Evolutionary conservation across 768 basidiomycete genomes (phyloP), one percentile per base, ranked within the genome.

Genomic region (Termitomyces sp.): DNA sequence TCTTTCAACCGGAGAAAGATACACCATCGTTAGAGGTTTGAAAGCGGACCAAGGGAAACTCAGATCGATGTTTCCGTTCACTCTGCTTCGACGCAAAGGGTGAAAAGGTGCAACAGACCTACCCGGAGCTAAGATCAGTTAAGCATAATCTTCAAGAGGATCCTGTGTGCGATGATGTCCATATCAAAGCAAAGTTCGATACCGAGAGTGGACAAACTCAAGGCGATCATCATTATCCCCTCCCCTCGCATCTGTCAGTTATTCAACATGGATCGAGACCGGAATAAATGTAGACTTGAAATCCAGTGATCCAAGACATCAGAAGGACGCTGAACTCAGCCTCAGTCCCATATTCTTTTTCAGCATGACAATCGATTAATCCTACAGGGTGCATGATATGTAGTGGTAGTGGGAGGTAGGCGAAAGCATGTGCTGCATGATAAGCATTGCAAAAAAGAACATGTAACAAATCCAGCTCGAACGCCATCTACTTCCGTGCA

Each of bases 401-500:
- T 56, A 51, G 46, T 55, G 22, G 26, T 37, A 18, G 36, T 12
- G 27, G 18, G 27, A 32, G 20, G 51, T 57, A 57, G 58, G 61
- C 63, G 63, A 64, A 59, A 61, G 64, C 60, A 63, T 59, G 61
- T 31, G 51, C 46, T 48, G 57, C 53, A 36, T 55, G 44, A 57
- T 55, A 29, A 47, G 60, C 49, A 49, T 59, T 49, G 54, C 50
- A 51, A 60, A 54, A n/a, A 57, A 54, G 34, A 59, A 52, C 46
- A 63, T 59, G 47, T 42, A 32, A 49, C 50, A 57, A 31, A 57
- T 14, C 55, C 48, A 55, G 44, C 36, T 47, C 51, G 37, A 52
- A n/a, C 18, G 3, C n/a, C 16, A 41, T 69, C 67, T 78, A 78
- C 69, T 79, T 79, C 67, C 76, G 74, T 63, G 71, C 63, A 46